Percentiles rank a stretch among this genome's conserved stretches.
These are phyloP conservation scores for Plantago major DNA, from an alignment of 257 asterid species.

Conservation along the genomic window DNA sequence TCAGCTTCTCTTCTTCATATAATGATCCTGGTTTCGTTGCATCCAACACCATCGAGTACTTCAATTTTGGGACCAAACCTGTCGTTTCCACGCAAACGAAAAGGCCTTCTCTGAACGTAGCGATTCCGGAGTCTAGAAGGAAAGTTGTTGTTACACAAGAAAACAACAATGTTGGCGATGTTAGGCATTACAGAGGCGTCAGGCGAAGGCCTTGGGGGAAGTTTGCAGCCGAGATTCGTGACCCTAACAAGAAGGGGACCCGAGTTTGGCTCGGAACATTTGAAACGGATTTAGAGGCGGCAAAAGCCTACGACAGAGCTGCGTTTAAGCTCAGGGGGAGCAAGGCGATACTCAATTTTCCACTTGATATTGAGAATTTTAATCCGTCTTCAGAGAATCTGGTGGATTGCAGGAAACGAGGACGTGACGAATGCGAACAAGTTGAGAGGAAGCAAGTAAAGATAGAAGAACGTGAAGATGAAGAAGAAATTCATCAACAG, in stretches of 20 bases:
- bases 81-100: conserved; percentile 3
- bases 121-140: conserved; percentile 34
- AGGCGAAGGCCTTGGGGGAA: conserved; percentile 73
- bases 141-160: conserved; percentile 14
- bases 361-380: conserved; percentile 57
- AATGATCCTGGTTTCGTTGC: conserved; percentile 19
- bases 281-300: conserved; percentile 67
- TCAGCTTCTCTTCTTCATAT: conserved; percentile 21
- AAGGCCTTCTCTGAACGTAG: conserved; percentile 59
- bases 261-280: conserved; percentile 77
- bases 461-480: too few relatives aligned
- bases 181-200: conserved; percentile 59
- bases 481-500: too few relatives aligned
- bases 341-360: conserved; percentile 67
- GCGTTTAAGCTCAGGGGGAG: conserved; percentile 69
- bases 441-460: too few relatives aligned
- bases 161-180: conserved; percentile 23
- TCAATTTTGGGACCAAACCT: conserved; percentile 40
- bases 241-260: conserved; percentile 61
- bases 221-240: conserved; percentile 74
- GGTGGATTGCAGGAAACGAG: too few relatives aligned
- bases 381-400: conserved; percentile 11
- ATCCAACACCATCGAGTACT: neutral
- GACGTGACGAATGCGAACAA: too few relatives aligned
- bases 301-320: conserved; percentile 68